Evolutionary conservation across 495 filamentous ascomycete genomes (phyloP).

Genomic region (Elaphomyces granulatus): DNA sequence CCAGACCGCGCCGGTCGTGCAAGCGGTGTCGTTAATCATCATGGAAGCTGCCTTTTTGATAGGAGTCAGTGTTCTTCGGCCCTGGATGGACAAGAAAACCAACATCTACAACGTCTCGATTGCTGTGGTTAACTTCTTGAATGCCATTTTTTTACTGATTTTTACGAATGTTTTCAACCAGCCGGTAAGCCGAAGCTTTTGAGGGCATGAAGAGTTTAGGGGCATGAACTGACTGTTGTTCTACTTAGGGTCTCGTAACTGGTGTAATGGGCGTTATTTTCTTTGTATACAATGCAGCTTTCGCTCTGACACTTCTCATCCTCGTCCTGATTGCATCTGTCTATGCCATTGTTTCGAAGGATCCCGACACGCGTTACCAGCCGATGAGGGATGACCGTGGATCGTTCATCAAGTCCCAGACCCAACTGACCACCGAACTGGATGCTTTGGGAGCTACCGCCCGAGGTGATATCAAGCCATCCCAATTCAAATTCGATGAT

Average conservation of each 20-base stretch:
- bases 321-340: conserved; percentile 76
- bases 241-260: conserved; percentile 50
- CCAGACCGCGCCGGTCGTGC: conserved; percentile 57
- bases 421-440: conserved; percentile 76
- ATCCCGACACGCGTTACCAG: conserved; percentile 92
- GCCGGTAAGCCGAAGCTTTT: conserved; percentile 40
- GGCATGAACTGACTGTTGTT: no score
- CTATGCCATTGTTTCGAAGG: conserved; percentile 78
- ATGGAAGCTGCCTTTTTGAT: conserved; percentile 77
- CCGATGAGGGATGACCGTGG: conserved; percentile 93
- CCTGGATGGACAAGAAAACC: conserved; percentile 99
- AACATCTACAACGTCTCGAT: conserved; percentile 96
- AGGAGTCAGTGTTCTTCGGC: conserved; percentile 61
- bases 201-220: background rate
- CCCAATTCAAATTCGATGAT: conserved; percentile 57
- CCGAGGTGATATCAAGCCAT: conserved; percentile 63
- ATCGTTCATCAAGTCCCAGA: conserved; percentile 96
- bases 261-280: conserved; percentile 92
- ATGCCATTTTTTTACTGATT: conserved; percentile 70
- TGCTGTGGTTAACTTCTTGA: conserved; percentile 77
- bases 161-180: conserved; percentile 77
- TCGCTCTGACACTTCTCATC: conserved; percentile 71
- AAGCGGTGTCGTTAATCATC: conserved; percentile 73
- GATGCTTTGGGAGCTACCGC: conserved; percentile 90
- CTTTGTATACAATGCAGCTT: conserved; percentile 81